phyloP scores from a whole-genome alignment of 2,329 filamentous ascomycete genomes.

The Aspergillus fumigatus region DNA sequence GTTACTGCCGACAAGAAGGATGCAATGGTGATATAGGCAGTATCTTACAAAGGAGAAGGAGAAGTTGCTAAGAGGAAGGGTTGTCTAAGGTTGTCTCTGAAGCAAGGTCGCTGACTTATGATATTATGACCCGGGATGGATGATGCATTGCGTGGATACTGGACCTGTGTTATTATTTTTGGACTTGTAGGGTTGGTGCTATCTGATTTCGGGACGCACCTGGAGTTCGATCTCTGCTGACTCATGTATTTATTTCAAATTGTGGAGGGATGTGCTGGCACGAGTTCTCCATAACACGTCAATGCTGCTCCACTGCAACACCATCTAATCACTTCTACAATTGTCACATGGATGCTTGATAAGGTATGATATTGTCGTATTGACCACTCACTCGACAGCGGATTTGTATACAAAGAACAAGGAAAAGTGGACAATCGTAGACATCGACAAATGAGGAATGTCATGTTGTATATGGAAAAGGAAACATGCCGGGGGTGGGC shows the following conservation, averaged over 20 bases:
- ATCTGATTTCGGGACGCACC: background rate
- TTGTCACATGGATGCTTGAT: background rate
- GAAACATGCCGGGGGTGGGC: conserved; percentile 1
- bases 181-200: background rate
- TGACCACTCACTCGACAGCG: background rate
- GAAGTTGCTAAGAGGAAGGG: too few relatives aligned
- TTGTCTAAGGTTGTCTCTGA: background rate
- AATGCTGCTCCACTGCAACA: background rate
- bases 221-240: too few relatives aligned
- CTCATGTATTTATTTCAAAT: background rate
- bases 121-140: too few relatives aligned
- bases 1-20: too few relatives aligned
- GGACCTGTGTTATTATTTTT: background rate
- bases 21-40: too few relatives aligned
- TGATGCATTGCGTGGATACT: background rate
- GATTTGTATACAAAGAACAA: background rate
- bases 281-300: background rate
- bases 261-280: background rate
- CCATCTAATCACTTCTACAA: background rate
- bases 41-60: too few relatives aligned
- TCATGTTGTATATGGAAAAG: conserved; percentile 5
- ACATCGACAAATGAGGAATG: conserved; percentile 1
- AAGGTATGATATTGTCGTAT: background rate
- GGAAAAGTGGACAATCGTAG: background rate
- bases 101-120: background rate